Evolutionary conservation across 2,329 filamentous ascomycete genomes (phyloP), one percentile per base, ranked within the genome.

Genomic region (Pyrenophora teres): DNA sequence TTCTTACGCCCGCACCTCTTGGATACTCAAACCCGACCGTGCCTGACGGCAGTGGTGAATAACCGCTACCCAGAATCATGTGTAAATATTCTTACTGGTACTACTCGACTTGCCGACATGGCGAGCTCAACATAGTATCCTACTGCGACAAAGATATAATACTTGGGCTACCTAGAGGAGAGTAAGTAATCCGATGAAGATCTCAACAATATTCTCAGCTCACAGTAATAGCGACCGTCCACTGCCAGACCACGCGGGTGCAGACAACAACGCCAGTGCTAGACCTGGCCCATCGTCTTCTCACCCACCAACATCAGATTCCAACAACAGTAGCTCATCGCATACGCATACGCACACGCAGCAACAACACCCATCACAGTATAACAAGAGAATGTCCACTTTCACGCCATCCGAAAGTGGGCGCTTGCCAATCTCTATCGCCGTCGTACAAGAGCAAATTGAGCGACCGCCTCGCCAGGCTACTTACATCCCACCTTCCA

Each of bases 41-140:
- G 49, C 59, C 42, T 27, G 41, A 33, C 53, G 42, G 40, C 46
- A 35, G 23, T 37, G 33, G 37, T 35, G 45, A 52, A 56, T 50
- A 50, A 48, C 46, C 23, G 51, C 50, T 40, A 36, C 46, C 53
- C 39, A 41, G 40, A 46, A 57, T 41, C 42, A 75, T 75, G 72
- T 75, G 72, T 56, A 41, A 59, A 6, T 75, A 72, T 54, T 50
- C 42, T 52, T 74, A 73, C 59, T 51, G 67, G 43, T 72, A 69
- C 57, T 70, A 64, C 47, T 63, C 64, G 5, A 23, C 40, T 19
- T 75, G 72, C 57, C 56, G 52, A 50, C 72, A 75, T 60, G 57
- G 54, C 30, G 65, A 72, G 37, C 42, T 74, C 25, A 64, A 53
- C 50, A 62, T 57, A 44, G 36, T 67, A 48, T 57, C 62, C 44